Percentiles rank a stretch among this genome's conserved stretches.
Evolutionary conservation across 1,139 yeast species (phyloP).

Genomic region (Scheffersomyces stambukii): DNA sequence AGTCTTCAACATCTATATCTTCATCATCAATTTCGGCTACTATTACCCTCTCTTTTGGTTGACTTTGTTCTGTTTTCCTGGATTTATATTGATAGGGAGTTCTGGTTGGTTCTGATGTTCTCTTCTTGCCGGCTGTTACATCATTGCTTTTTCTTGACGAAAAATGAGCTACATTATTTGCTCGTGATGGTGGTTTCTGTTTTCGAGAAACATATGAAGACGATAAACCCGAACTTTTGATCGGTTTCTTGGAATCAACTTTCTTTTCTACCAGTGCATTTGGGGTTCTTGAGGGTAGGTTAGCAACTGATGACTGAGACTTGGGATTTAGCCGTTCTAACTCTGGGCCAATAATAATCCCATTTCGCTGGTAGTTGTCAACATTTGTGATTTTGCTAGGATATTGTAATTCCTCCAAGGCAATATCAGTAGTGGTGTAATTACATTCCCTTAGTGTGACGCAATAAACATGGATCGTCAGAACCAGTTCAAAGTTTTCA

Average conservation of each 20-base stretch:
- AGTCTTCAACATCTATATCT: slow-evolving; percentile 3
- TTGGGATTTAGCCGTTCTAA: slow-evolving; percentile 10
- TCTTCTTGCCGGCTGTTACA: slow-evolving; percentile 9
- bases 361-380: slow-evolving; percentile 21
- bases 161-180: slow-evolving; percentile 11
- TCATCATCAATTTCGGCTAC: slow-evolving; percentile 21
- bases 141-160: slow-evolving; percentile 20
- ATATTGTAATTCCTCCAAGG: slow-evolving; percentile 24
- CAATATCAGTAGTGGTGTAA: slow-evolving; percentile 21
- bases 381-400: slow-evolving; percentile 16
- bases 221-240: slow-evolving; percentile 15
- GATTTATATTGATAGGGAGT: slow-evolving; percentile 34
- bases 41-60: slow-evolving; percentile 36
- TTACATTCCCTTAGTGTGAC: slow-evolving; percentile 17
- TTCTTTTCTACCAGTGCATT: no score
- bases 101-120: slow-evolving; percentile 10
- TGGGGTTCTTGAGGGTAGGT: no score
- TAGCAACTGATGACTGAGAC: no score
- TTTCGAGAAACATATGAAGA: slow-evolving; percentile 29
- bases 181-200: slow-evolving; percentile 12
- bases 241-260: slow-evolving; percentile 1
- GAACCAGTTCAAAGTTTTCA: slow-evolving; percentile 17
- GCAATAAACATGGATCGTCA: slow-evolving; percentile 31
- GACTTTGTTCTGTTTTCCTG: slow-evolving; percentile 26
- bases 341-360: slow-evolving; percentile 34